These are phyloP conservation scores for Cercophora newfieldiana DNA, from an alignment of 495 filamentous ascomycete species.

Conservation along the genomic window DNA sequence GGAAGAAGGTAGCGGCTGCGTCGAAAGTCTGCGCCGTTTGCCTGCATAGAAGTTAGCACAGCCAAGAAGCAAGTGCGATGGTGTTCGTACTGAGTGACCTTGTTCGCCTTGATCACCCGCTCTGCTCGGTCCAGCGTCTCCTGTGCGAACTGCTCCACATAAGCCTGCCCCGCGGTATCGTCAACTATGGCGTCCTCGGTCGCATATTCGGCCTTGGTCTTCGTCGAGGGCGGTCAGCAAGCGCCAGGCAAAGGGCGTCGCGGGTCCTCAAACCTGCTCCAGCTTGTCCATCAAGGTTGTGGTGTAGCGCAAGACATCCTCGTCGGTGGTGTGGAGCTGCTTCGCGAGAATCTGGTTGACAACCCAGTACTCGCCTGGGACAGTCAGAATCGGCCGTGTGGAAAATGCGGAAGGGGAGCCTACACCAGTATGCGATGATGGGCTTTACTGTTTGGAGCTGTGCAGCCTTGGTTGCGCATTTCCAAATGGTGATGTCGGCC, in stretches of 20 bases:
- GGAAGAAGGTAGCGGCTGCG: constrained; percentile 88
- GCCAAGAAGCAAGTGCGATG: no score
- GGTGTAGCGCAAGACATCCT: constrained; percentile 76
- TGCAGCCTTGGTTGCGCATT: constrained; percentile 74
- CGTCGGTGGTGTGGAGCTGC: constrained; percentile 71
- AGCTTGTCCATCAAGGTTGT: constrained; percentile 87
- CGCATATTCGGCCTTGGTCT: constrained; percentile 64
- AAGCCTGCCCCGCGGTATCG: constrained; percentile 80
- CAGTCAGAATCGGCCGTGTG: constrained; percentile 12
- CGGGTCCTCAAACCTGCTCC: constrained; percentile 61
- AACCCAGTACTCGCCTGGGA: constrained; percentile 85
- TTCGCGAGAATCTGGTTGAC: constrained; percentile 86
- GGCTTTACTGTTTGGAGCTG: constrained; percentile 85
- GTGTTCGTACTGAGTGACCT: constrained; percentile 70
- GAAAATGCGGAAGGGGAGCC: constrained; percentile 30
- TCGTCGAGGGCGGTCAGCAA: not conserved
- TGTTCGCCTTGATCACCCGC: constrained; percentile 75
- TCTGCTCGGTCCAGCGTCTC: constrained; percentile 86
- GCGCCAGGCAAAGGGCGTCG: not conserved
- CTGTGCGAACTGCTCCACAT: constrained; percentile 89
- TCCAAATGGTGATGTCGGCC: constrained; percentile 68
- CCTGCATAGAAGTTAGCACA: constrained; percentile 42
- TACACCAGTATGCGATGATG: constrained; percentile 93
- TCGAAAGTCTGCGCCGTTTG: constrained; percentile 93
- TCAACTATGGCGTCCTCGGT: constrained; percentile 70